Evolutionary conservation across 2,329 filamentous ascomycete species (phyloP), one percentile per base, ranked within the genome.

Genomic region (Phaeosphaeria sp.): DNA sequence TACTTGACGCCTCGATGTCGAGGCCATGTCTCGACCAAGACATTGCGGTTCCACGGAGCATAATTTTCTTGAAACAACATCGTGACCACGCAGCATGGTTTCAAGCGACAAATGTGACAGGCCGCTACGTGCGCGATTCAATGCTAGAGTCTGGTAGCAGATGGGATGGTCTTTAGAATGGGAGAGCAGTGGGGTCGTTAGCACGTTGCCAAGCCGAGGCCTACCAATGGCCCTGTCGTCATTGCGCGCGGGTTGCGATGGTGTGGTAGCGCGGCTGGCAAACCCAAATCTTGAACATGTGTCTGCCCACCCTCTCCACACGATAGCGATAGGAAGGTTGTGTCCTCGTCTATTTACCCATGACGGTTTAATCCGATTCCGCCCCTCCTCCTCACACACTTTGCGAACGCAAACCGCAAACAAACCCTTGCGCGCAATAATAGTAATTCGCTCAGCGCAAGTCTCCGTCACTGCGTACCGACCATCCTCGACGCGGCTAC

Each of bases 211-310:
- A 36, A 36, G 30, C 30, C 13, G 30, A 36, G 30, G 30, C 13
- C 13, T 39, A 33, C 20, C 22, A 11, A 23, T 21, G 46, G 33
- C 55, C 52, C 52, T 64, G 60, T 59, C 60, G 60, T 65, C 63
- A 63, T 65, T 36, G 52, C 50, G 36, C 44, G 48, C 42, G 43
- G 49, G 52, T 53, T 21, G 47, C 51, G 52, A 54, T 54, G 56
- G 53, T 56, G 59, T 61, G 51, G 39, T 43, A 21, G 13, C 30
- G 30, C 30, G 23, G 22, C 27, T 43, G 36, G 50, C 23, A 36
- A 56, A 30, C 5, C 39, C 57, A 56, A 60, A 60, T 39, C 55
- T 50, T 60, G 55, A 58, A 56, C 55, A 56, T 60, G 58, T 21
- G n/a, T 63, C 49, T 54, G 43, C 54, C 51, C 56, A 50, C 46